Evolutionary conservation across 495 filamentous ascomycete genomes (phyloP).

Genomic region (Neurospora sp.): DNA sequence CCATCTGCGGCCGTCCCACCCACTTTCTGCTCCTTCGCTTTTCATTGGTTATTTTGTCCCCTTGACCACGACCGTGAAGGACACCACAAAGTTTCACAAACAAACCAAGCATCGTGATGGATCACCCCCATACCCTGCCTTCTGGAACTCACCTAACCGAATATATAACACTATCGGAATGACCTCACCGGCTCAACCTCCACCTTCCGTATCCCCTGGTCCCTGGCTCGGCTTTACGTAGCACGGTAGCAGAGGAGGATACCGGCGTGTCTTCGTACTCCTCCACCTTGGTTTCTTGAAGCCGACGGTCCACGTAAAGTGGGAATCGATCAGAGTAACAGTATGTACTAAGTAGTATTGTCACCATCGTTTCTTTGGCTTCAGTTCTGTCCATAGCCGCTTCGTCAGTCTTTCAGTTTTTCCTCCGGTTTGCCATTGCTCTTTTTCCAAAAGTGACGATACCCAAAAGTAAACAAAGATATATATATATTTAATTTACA

Average conservation of each 20-base stretch:
- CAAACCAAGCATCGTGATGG: background rate
- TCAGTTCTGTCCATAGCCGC: background rate
- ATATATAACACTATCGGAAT: background rate
- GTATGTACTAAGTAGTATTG: background rate
- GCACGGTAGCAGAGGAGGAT: background rate
- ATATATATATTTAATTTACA: background rate
- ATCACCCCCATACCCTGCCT: background rate
- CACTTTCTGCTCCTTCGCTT: background rate
- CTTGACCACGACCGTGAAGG: background rate
- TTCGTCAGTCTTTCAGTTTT: background rate
- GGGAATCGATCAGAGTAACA: background rate
- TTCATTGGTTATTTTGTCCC: slow-evolving; percentile 11
- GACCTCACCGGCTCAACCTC: background rate
- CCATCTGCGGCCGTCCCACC: slow-evolving; percentile 8
- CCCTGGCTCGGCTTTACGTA: background rate
- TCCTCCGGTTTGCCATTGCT: background rate
- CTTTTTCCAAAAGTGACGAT: background rate
- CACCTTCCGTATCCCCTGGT: background rate
- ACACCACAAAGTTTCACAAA: background rate
- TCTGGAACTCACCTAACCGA: background rate
- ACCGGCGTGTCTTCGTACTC: background rate
- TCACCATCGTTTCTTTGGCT: background rate
- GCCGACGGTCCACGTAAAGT: background rate
- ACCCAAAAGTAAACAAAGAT: background rate
- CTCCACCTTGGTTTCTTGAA: background rate